These are phyloP conservation scores for Trichoderma citrinoviride DNA, from an alignment of 2,329 filamentous ascomycete species.

Conservation along the genomic window DNA sequence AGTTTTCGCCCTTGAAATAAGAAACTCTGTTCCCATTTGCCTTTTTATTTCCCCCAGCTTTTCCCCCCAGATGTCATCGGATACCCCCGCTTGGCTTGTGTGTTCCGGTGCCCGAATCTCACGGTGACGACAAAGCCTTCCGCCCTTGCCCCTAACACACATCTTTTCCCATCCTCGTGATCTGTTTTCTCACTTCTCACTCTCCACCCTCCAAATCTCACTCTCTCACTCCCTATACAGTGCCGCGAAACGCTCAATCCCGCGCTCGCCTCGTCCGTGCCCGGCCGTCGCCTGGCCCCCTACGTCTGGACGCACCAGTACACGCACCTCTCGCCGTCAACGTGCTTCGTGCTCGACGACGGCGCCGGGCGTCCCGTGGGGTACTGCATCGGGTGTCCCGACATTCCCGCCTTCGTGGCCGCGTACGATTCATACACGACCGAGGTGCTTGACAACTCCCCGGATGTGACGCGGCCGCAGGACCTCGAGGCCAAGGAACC, in stretches of 20 bases:
- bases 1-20: conserved; percentile 23
- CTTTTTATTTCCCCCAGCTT: neutral
- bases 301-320: conserved; percentile 54
- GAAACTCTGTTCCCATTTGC: neutral
- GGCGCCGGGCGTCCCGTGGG: conserved; percentile 44
- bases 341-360: conserved; percentile 50
- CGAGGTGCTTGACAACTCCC: conserved; percentile 34
- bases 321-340: conserved; percentile 44
- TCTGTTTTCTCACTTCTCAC: neutral
- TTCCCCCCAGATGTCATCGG: neutral
- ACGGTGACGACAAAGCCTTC: conserved; percentile 4
- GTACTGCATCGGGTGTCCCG: conserved; percentile 49
- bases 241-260: conserved; percentile 49
- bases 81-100: no score
- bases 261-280: conserved; percentile 38
- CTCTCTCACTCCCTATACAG: conserved; percentile 31
- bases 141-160: neutral
- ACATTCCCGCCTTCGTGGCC: conserved; percentile 40
- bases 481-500: conserved; percentile 33
- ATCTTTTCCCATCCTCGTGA: neutral
- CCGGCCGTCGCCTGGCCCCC: conserved; percentile 40
- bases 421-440: conserved; percentile 41
- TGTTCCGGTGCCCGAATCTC: neutral
- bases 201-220: neutral
- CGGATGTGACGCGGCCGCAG: conserved; percentile 27